Evolutionary conservation across 345 rosid species (phyloP).

Genomic region (Eucalyptus polybractea): DNA sequence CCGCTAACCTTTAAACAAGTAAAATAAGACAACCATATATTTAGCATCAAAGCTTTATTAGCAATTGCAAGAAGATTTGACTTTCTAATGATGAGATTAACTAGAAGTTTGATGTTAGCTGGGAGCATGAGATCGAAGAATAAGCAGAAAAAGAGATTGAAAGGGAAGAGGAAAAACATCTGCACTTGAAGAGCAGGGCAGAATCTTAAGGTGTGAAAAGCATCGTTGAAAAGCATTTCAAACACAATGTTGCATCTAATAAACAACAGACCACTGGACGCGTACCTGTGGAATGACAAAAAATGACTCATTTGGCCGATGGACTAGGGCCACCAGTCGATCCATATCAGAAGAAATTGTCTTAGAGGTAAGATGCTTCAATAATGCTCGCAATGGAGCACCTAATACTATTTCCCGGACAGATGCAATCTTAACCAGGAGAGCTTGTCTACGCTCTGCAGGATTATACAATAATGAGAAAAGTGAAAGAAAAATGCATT

Average conservation of each 20-base stretch:
- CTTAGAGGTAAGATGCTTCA: constrained; percentile 68
- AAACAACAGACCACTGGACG: background rate
- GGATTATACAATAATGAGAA: background rate
- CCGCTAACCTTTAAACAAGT: background rate
- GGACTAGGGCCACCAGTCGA: constrained; percentile 71
- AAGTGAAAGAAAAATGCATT: background rate
- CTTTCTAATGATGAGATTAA: background rate
- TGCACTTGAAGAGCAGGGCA: background rate
- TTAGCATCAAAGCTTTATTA: background rate
- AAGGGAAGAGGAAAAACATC: background rate
- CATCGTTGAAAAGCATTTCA: background rate
- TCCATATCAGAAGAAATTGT: constrained; percentile 44
- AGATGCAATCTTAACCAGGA: constrained; percentile 76
- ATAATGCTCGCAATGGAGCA: constrained; percentile 67
- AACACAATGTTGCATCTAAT: background rate
- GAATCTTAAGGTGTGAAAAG: background rate
- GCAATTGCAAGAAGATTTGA: background rate
- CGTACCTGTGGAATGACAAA: constrained; percentile 76
- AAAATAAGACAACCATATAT: background rate
- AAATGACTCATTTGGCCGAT: constrained; percentile 89
- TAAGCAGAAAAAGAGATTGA: background rate
- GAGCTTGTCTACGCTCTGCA: constrained; percentile 44
- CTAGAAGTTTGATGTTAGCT: background rate
- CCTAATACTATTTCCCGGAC: constrained; percentile 85
- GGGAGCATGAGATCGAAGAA: background rate